Evolutionary conservation across 768 basidiomycete species (phyloP).

Genomic region (Lentinula edodes): DNA sequence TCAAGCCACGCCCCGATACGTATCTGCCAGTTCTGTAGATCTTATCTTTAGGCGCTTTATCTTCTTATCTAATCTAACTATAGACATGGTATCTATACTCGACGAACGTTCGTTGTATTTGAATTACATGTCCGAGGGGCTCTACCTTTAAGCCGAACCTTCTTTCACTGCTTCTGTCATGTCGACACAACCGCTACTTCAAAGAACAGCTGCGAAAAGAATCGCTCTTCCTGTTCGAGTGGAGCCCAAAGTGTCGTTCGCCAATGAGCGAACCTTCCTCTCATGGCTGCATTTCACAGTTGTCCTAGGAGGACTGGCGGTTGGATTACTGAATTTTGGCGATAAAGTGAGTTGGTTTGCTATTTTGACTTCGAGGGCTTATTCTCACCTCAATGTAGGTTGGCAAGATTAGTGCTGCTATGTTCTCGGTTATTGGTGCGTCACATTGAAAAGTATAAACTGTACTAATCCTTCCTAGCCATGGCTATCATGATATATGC

Average conservation of each 20-base stretch:
- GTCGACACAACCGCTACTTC: slow-evolving; percentile 97
- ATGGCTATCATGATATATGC: slow-evolving; percentile 98
- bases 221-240: slow-evolving; percentile 92
- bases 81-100: too few species aligned
- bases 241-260: slow-evolving; percentile 89
- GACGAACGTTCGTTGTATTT: background rate
- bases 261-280: slow-evolving; percentile 92
- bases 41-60: background rate
- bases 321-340: slow-evolving; percentile 96
- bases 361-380: background rate
- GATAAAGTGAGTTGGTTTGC: slow-evolving; percentile 60
- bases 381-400: slow-evolving; percentile 43
- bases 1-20: slow-evolving; percentile 54
- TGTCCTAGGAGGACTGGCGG: slow-evolving; percentile 92
- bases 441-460: slow-evolving; percentile 7
- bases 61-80: background rate
- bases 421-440: slow-evolving; percentile 93
- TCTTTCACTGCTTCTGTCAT: slow-evolving; percentile 35
- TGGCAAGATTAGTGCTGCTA: slow-evolving; percentile 91
- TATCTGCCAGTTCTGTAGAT: slow-evolving; percentile 32
- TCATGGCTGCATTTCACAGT: slow-evolving; percentile 99
- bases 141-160: background rate
- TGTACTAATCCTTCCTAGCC: slow-evolving; percentile 39
- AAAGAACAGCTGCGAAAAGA: slow-evolving; percentile 90
- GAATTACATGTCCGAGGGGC: background rate